Conservation (phyloP, 192 early-diverging fungal genomes). For the Thamnidium elegans region DNA sequence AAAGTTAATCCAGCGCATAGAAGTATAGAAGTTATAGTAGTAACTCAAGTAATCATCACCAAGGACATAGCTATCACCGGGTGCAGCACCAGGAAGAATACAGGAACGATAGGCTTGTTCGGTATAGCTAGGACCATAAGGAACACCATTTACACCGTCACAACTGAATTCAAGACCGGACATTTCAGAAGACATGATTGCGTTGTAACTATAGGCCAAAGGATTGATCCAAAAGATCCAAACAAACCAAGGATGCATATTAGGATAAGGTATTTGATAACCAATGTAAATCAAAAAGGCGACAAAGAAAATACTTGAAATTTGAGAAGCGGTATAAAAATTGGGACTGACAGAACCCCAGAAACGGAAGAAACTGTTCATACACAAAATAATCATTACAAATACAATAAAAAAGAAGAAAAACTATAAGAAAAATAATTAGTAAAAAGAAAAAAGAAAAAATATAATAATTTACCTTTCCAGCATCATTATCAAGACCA, state of each 20-base stretch:
- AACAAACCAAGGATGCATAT: slow-evolving; percentile 59
- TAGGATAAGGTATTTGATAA: slow-evolving; percentile 58
- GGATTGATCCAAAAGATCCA: slow-evolving; percentile 69
- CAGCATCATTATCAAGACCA: slow-evolving; percentile 54
- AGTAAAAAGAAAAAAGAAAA: slow-evolving; percentile 52
- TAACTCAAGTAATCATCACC: slow-evolving; percentile 59
- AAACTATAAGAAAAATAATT: slow-evolving; percentile 60
- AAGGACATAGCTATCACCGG: slow-evolving; percentile 51
- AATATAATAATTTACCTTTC: slow-evolving; percentile 35
- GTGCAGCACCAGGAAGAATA: slow-evolving; percentile 57
- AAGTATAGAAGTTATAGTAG: slow-evolving; percentile 53
- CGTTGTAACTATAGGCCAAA: slow-evolving; percentile 54
- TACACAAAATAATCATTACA: slow-evolving; percentile 49
- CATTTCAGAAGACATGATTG: slow-evolving; percentile 63
- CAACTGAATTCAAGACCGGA: slow-evolving; percentile 45
- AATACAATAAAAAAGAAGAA: slow-evolving; percentile 54
- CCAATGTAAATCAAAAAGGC: slow-evolving; percentile 54
- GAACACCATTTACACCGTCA: slow-evolving; percentile 24
- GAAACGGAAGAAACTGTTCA: slow-evolving; percentile 60
- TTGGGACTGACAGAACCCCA: slow-evolving; percentile 48
- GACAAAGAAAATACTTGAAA: slow-evolving; percentile 52
- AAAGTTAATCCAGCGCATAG: slow-evolving; percentile 58
- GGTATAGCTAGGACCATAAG: slow-evolving; percentile 37
- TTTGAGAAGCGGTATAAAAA: slow-evolving; percentile 50
- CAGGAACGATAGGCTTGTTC: slow-evolving; percentile 48